phyloP scores from a whole-genome alignment of 495 filamentous ascomycete species.

The Friedmanniomyces simplex region DNA sequence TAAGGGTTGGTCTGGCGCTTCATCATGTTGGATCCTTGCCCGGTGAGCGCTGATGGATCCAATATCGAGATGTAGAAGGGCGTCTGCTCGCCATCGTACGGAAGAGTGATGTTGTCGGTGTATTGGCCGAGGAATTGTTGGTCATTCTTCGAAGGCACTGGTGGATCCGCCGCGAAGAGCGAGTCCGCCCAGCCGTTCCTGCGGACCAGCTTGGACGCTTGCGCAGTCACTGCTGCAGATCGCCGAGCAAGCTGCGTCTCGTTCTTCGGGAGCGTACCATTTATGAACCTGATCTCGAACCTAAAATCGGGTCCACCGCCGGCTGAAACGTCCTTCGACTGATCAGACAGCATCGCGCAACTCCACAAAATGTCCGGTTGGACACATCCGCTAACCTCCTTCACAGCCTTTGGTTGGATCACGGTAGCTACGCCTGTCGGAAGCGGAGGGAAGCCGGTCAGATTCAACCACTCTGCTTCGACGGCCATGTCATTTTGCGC shows the following conservation, averaged over 20 bases:
- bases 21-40: neutral
- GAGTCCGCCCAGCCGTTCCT: constrained; percentile 6
- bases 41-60: constrained; percentile 4
- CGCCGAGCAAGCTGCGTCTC: constrained; percentile 18
- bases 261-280: constrained; percentile 44
- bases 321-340: constrained; percentile 37
- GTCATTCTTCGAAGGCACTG: constrained; percentile 55
- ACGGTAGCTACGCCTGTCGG: constrained; percentile 73
- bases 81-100: constrained; percentile 55
- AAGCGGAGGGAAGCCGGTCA: constrained; percentile 78
- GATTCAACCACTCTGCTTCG: constrained; percentile 57
- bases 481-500: constrained; percentile 11
- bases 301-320: constrained; percentile 67
- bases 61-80: constrained; percentile 54
- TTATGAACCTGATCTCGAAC: constrained; percentile 68
- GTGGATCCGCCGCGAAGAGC: constrained; percentile 48
- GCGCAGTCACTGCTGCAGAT: neutral
- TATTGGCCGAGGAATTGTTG: constrained; percentile 73
- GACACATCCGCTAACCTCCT: constrained; percentile 54
- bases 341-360: constrained; percentile 71
- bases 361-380: constrained; percentile 64
- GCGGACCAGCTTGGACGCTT: neutral
- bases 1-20: constrained; percentile 12
- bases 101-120: constrained; percentile 54
- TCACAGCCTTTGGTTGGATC: constrained; percentile 49